Evolutionary conservation across 441 rosid species (phyloP).

Genomic region (Bocquillonia castaneifolia): DNA sequence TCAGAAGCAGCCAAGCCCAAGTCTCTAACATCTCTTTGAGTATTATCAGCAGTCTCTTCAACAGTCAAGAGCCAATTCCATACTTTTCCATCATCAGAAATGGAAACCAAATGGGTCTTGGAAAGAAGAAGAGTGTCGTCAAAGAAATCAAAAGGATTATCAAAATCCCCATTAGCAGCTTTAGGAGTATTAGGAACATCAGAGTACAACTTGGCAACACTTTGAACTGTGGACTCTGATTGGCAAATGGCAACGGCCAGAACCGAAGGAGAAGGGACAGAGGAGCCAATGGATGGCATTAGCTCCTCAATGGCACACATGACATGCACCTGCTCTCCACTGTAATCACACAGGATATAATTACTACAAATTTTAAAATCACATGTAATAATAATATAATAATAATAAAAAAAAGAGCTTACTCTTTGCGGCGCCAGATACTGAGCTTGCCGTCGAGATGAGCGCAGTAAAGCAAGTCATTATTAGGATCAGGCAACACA

Average conservation of each 20-base stretch:
- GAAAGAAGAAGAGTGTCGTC: slow-evolving; percentile 66
- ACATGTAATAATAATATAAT: too few species aligned
- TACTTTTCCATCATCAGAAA: slow-evolving; percentile 92
- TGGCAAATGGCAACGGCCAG: slow-evolving; percentile 58
- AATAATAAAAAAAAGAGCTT: slow-evolving; percentile 35
- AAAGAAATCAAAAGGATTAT: slow-evolving; percentile 78
- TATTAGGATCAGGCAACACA: slow-evolving; percentile 77
- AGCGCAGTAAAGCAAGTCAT: slow-evolving; percentile 72
- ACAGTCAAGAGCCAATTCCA: slow-evolving; percentile 93
- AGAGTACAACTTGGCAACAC: slow-evolving; percentile 58
- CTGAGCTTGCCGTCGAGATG: slow-evolving; percentile 90
- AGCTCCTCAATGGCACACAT: slow-evolving; percentile 85
- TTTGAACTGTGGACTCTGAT: slow-evolving; percentile 76
- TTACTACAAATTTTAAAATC: background rate
- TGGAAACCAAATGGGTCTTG: slow-evolving; percentile 64
- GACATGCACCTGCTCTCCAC: slow-evolving; percentile 85
- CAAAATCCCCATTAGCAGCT: slow-evolving; percentile 45
- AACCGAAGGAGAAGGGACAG: slow-evolving; percentile 73
- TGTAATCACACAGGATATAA: slow-evolving; percentile 27
- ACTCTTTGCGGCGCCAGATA: slow-evolving; percentile 92
- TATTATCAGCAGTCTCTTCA: slow-evolving; percentile 54
- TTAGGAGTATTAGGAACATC: slow-evolving; percentile 43
- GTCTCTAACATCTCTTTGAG: slow-evolving; percentile 35
- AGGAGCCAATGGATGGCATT: slow-evolving; percentile 79
- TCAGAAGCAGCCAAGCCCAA: slow-evolving; percentile 28